Conservation (phyloP, 306 rosid genomes). For the Aeschynomene evenia region DNA sequence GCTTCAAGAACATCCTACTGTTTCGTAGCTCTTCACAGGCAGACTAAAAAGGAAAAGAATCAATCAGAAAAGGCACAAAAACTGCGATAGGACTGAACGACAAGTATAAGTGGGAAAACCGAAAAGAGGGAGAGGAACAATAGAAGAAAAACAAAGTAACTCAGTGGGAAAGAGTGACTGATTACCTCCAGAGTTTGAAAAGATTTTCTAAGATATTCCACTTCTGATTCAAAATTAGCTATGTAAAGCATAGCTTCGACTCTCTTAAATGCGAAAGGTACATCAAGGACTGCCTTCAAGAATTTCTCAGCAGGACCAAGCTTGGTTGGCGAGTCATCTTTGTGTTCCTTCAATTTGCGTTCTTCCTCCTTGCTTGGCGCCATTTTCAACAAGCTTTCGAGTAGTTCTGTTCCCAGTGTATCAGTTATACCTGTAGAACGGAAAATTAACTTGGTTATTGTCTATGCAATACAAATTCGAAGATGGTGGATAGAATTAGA, state of each 20-base stretch:
- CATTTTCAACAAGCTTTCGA: slow-evolving; percentile 93
- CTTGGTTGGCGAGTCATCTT: slow-evolving; percentile 75
- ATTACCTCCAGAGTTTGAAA: slow-evolving; percentile 84
- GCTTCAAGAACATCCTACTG: slow-evolving; percentile 94
- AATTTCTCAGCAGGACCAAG: slow-evolving; percentile 94
- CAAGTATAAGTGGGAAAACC: background rate
- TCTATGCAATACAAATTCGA: background rate
- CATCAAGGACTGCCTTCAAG: slow-evolving; percentile 85
- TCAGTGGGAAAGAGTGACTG: background rate
- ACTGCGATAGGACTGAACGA: background rate
- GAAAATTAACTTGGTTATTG: background rate
- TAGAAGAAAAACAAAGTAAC: background rate
- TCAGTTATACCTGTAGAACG: slow-evolving; percentile 70
- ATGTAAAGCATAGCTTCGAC: slow-evolving; percentile 94
- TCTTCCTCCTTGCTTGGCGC: slow-evolving; percentile 98
- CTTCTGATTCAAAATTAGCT: slow-evolving; percentile 85
- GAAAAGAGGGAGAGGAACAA: background rate
- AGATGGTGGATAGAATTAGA: background rate
- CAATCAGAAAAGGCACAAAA: slow-evolving; percentile 14
- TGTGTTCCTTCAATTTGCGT: slow-evolving; percentile 74
- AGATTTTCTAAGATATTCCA: slow-evolving; percentile 77
- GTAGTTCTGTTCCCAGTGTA: slow-evolving; percentile 82
- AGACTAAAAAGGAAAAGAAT: slow-evolving; percentile 42
- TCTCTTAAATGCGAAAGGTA: slow-evolving; percentile 91
- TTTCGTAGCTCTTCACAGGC: slow-evolving; percentile 91